A percentile compares a stretch with the other conserved stretches of the same genome.
Conservation (phyloP, 352 stramenopile species). For the Phytophthora sansomeana region DNA sequence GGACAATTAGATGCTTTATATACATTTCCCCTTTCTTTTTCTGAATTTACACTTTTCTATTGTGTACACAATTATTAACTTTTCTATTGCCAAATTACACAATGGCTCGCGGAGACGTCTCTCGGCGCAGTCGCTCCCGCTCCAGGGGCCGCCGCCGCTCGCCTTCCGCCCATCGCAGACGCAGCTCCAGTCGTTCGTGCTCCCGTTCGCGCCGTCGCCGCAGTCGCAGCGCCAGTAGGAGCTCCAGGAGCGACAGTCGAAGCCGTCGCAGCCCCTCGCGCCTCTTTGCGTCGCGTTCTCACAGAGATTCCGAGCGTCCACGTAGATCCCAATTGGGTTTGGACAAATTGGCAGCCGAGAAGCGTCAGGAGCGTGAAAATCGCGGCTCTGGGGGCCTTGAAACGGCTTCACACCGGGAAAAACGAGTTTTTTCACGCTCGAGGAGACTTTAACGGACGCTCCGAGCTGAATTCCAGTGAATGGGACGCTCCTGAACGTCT, state of each 20-base stretch:
- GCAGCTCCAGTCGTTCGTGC: slow-evolving; percentile 26
- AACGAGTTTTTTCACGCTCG: slow-evolving; percentile 1
- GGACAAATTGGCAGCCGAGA: slow-evolving; percentile 67
- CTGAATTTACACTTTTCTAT: too few relatives aligned
- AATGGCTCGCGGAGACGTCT: slow-evolving; percentile 34
- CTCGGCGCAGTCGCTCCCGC: slow-evolving; percentile 31
- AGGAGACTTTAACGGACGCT: slow-evolving; percentile 40
- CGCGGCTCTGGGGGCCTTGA: slow-evolving; percentile 1
- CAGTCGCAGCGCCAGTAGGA: slow-evolving; percentile 26
- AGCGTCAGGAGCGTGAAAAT: slow-evolving; percentile 52
- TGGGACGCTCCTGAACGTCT: slow-evolving; percentile 83
- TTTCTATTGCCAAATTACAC: too few relatives aligned
- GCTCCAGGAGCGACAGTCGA: slow-evolving; percentile 16
- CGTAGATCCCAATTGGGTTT: slow-evolving; percentile 62
- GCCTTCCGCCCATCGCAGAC: slow-evolving; percentile 23
- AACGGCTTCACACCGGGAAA: background rate
- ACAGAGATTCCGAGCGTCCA: slow-evolving; percentile 11
- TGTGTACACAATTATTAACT: too few relatives aligned
- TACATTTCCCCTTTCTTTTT: too few relatives aligned
- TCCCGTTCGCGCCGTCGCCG: slow-evolving; percentile 7
- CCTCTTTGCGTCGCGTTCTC: slow-evolving; percentile 26
- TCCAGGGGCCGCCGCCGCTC: slow-evolving; percentile 15
- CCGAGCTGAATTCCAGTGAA: slow-evolving; percentile 63
- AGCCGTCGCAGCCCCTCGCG: slow-evolving; percentile 14
- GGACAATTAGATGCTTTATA: too few relatives aligned